Evolutionary conservation across 164 flowering plant genomes (phyloP), one percentile per base, ranked within the genome.

Genomic region (Vitis amurensis): DNA sequence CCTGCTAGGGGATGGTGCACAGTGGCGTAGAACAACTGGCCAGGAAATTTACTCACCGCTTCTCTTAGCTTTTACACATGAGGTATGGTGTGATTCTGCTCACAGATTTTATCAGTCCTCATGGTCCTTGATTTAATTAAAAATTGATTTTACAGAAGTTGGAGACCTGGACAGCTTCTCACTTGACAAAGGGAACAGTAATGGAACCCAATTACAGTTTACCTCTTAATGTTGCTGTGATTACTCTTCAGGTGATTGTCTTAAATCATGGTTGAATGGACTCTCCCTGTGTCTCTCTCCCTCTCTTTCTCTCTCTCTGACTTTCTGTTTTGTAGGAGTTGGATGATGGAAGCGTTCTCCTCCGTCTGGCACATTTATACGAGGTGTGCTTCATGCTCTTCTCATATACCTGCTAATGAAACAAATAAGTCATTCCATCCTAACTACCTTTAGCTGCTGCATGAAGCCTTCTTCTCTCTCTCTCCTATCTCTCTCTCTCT

Each of bases 1-100:
- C 75, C 60, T 81, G 60, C 48, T 81, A 11, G 97, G 97, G 12
- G 62, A 64, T 31, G 98, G 98, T 23, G 78, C 91, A 47, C 79
- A 71, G 23, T 91, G 98, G 98, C 88, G 97, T 14, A 74, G 93
- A 53, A 84, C 83, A 66, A 80, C 80, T 56, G 90, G 97, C 55
- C 98, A 93, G 75, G 83, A 93, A 80, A 52, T 88, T 55, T 93
- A 91, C 78, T 89, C 98, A 2, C 98, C 98, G 0, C 74, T 93
- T 71, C 81, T 93, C 67, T 72, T 91, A 64, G 93, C 92, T 55
- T 90, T 93, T 70, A 68, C 90, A 9, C 92, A 85, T 44, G 93
- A 89, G 88, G 97, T 90, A 80, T 71, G 63, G 7, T 57, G 72
- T 72, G 16, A 19, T 16, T 60, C 11, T 62, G 23, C 55, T 14